phyloP scores from a whole-genome alignment of 371 early-diverging fungal species.

The Mortierella sp. region DNA sequence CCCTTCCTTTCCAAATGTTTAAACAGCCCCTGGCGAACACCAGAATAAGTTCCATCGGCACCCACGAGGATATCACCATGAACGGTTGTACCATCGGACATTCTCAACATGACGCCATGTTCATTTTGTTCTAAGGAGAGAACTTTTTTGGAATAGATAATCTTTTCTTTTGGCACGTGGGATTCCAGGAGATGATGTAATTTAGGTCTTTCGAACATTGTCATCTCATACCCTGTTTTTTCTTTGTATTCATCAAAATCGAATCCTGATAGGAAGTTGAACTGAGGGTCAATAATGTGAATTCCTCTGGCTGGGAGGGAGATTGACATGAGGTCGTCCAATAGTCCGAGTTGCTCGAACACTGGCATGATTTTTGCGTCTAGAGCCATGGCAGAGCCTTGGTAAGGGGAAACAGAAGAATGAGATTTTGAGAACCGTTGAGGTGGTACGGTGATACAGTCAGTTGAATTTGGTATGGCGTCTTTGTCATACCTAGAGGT shows the following conservation, averaged over 20 bases:
- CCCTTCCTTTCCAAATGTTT: conserved; percentile 14
- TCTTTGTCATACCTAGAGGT: conserved; percentile 1
- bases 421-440: no score
- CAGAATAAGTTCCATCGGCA: conserved; percentile 30
- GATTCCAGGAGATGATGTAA: conserved; percentile 20
- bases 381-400: conserved; percentile 31
- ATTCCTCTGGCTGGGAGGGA: conserved; percentile 13
- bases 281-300: conserved; percentile 8
- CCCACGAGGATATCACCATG: conserved; percentile 30
- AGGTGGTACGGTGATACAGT: no score
- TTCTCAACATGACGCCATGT: conserved; percentile 12
- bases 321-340: conserved; percentile 19
- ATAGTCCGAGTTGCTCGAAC: conserved; percentile 28
- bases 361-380: conserved; percentile 30
- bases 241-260: conserved; percentile 9
- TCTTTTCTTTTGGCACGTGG: conserved; percentile 23
- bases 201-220: conserved; percentile 29
- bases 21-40: conserved; percentile 31
- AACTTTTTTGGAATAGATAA: conserved; percentile 6
- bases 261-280: neutral
- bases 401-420: no score
- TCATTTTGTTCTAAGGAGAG: neutral
- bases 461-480: no score
- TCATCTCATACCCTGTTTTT: conserved; percentile 22
- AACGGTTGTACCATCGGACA: neutral